Evolutionary conservation across 768 basidiomycete species (phyloP), one percentile per base, ranked within the genome.

Genomic region (Tylopilus intermedius): DNA sequence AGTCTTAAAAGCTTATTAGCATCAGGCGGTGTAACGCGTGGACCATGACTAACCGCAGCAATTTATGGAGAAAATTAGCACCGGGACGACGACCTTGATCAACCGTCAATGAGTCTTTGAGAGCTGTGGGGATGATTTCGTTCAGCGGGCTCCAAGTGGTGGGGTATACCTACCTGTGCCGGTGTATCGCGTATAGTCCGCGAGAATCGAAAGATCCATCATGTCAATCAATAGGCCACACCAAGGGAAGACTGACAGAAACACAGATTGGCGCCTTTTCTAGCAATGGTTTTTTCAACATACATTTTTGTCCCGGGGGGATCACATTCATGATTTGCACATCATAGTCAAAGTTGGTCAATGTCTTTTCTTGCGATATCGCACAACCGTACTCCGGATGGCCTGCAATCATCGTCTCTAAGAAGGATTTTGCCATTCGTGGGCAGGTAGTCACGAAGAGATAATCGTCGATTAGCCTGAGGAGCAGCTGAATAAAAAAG

Each of bases 301-400:
- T 65, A 76, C 80, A 63, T 68, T 66, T 68, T 53, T 79, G 76
- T 30, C 66, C 64, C 1, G 77, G 74, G 46, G 74, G 74, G 5
- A 75, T 74, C n/a, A 80, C 73, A 57, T 80, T 84, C 62, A 77
- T 72, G 26, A 82, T 67, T 55, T 79, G 65, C 9, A 70, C 67
- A 55, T 74, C 79, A 59, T 81, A 72, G 55, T 88, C 86, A 63
- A 98, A 96, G 62, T 92, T 96, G 5, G 88, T 81, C 51, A 94
- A 64, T 0, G 93, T 95, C 73, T 99, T 99, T 51, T 92, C 89
- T 43, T 76, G 76, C 18, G 92, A 84, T 47, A 98, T 87, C 65
- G 82, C 89, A 56, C 94, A 97, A 0, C 96, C 96, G 62, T 97
- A 98, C 62, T 94, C 90, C 3, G 90, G 90, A 57, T 95, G 92